phyloP scores from a whole-genome alignment of 192 early-diverging fungal genomes.

The Phycomyces blakesleeanus region DNA sequence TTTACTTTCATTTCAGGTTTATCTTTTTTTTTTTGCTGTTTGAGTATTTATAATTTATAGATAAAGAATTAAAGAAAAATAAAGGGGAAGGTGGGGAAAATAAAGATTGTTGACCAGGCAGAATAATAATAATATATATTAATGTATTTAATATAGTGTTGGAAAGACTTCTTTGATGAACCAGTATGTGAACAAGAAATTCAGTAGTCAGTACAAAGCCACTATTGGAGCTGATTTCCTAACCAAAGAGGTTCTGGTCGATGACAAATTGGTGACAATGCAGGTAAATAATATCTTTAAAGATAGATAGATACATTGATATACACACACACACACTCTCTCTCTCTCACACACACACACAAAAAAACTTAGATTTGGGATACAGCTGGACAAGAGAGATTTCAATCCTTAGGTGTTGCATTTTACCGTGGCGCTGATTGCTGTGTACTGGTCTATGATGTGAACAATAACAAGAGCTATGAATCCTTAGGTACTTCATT shows the following conservation, averaged over 20 bases:
- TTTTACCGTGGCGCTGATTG: conserved; percentile 99
- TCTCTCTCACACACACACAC: no score
- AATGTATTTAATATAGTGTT: conserved; percentile 57
- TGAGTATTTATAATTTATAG: no score
- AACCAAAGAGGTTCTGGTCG: conserved; percentile 95
- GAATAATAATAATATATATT: no score
- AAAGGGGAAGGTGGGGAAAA: background rate
- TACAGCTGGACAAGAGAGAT: conserved; percentile 98
- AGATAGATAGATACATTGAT: no score
- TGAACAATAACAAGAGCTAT: conserved; percentile 90
- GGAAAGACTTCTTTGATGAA: conserved; percentile 99
- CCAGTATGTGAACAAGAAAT: conserved; percentile 97
- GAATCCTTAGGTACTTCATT: conserved; percentile 77
- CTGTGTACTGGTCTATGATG: conserved; percentile 96
- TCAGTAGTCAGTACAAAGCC: conserved; percentile 97
- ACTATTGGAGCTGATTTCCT: conserved; percentile 99
- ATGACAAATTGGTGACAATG: conserved; percentile 89
- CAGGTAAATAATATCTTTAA: no score
- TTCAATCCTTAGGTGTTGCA: conserved; percentile 96
- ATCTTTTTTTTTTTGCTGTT: background rate
- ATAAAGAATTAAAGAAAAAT: background rate
- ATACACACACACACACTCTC: no score
- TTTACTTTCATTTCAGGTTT: conserved; percentile 1
- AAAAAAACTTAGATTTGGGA: conserved; percentile 99
- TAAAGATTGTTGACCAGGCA: background rate